Conservation (phyloP, 83 land plant species). For the Diphasiastrum complanatum region DNA sequence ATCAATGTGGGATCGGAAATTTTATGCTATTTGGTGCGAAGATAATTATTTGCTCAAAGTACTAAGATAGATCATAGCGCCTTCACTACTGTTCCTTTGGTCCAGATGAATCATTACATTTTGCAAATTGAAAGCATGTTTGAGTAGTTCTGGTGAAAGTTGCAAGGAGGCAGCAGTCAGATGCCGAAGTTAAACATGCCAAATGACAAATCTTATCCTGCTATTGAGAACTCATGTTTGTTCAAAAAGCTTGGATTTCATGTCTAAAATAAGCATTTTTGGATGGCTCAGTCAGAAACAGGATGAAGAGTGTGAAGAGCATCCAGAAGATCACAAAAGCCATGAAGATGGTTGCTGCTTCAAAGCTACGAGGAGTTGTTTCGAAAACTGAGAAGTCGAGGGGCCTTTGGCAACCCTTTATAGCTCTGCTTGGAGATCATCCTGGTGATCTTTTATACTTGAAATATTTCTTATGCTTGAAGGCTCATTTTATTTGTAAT, state of each 20-base stretch:
- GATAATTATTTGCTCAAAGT: no score
- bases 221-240: background rate
- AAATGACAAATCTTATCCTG: background rate
- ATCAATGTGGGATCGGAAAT: no score
- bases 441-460: constrained; percentile 37
- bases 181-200: no score
- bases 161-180: no score
- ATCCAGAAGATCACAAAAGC: constrained; percentile 99
- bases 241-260: background rate
- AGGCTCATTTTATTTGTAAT: no score
- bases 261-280: constrained; percentile 1
- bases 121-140: no score
- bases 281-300: constrained; percentile 69
- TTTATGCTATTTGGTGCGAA: no score
- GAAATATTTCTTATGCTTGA: background rate
- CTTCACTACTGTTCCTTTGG: no score
- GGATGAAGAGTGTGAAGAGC: constrained; percentile 95
- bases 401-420: constrained; percentile 97
- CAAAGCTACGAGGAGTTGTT: constrained; percentile 82
- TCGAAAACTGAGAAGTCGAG: constrained; percentile 77
- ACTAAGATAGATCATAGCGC: no score
- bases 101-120: no score
- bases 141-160: no score
- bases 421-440: constrained; percentile 75
- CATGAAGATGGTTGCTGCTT: constrained; percentile 99